Evolutionary conservation across 345 rosid genomes (phyloP).

Genomic region (Populus deltoides): DNA sequence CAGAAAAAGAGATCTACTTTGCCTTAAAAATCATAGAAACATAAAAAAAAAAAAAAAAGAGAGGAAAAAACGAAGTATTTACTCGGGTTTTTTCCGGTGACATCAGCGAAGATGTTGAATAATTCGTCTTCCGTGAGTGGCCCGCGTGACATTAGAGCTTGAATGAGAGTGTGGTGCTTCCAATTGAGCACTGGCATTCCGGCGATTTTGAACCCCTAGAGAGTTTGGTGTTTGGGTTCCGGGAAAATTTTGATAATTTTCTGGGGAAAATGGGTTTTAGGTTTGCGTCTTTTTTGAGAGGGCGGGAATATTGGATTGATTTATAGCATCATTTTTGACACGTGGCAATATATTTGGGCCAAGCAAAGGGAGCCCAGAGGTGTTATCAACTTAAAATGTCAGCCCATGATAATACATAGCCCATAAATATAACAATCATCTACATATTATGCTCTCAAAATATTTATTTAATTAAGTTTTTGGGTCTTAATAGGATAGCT

Average conservation of each 20-base stretch:
- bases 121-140: constrained; percentile 73
- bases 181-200: constrained; percentile 54
- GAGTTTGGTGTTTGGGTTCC: background rate
- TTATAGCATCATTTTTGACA: background rate
- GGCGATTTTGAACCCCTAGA: background rate
- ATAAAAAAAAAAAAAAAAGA: background rate
- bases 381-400: background rate
- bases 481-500: too few species aligned
- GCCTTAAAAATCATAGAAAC: background rate
- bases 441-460: too few species aligned
- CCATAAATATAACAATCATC: background rate
- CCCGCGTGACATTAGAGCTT: constrained; percentile 77
- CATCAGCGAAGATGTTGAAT: constrained; percentile 54
- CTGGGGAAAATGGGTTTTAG: background rate
- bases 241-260: background rate
- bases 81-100: constrained; percentile 65
- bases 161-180: constrained; percentile 82
- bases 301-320: background rate
- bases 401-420: background rate
- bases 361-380: background rate
- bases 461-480: too few species aligned
- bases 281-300: background rate
- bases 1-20: background rate
- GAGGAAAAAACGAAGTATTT: background rate
- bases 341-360: background rate